A percentile compares a stretch with the other conserved stretches of the same genome.
Evolutionary conservation across 345 rosid genomes (phyloP).

Genomic region (Aurinia saxatilis): DNA sequence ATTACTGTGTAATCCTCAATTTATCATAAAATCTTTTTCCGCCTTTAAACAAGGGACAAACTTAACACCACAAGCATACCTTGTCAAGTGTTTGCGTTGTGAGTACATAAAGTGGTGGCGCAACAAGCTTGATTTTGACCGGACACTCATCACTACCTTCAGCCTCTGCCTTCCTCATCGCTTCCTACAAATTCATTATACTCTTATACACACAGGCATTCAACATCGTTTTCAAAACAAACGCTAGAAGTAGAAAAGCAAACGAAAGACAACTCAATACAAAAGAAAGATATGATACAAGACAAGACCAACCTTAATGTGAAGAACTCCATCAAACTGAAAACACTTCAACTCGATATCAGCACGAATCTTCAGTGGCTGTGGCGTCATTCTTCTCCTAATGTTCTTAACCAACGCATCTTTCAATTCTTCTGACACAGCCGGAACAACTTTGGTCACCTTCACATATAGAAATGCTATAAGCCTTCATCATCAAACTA

Average conservation of each 20-base stretch:
- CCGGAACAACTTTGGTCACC: conserved; percentile 72
- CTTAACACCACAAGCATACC: conserved; percentile 31
- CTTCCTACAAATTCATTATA: conserved; percentile 44
- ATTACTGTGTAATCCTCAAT: not conserved
- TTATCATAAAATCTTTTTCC: not conserved
- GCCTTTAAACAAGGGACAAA: not conserved
- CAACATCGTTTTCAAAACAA: not conserved
- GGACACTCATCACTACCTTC: conserved; percentile 82
- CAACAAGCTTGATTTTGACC: conserved; percentile 85
- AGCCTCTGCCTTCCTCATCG: conserved; percentile 91
- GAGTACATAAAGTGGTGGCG: conserved; percentile 87
- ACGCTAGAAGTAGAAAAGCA: not conserved
- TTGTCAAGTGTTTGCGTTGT: conserved; percentile 90
- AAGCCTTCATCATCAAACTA: not conserved
- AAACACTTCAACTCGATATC: conserved; percentile 93
- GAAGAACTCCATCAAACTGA: conserved; percentile 89
- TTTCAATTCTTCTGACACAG: conserved; percentile 74
- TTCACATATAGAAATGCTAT: conserved; percentile 15
- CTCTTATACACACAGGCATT: not conserved
- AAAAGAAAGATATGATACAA: not conserved
- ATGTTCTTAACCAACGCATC: conserved; percentile 70
- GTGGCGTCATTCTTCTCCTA: conserved; percentile 88
- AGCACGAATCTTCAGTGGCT: conserved; percentile 81
- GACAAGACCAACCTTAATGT: conserved; percentile 54
- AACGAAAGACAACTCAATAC: not conserved